Conservation (phyloP, 2,329 filamentous ascomycete genomes). For the Xylaria sp. region DNA sequence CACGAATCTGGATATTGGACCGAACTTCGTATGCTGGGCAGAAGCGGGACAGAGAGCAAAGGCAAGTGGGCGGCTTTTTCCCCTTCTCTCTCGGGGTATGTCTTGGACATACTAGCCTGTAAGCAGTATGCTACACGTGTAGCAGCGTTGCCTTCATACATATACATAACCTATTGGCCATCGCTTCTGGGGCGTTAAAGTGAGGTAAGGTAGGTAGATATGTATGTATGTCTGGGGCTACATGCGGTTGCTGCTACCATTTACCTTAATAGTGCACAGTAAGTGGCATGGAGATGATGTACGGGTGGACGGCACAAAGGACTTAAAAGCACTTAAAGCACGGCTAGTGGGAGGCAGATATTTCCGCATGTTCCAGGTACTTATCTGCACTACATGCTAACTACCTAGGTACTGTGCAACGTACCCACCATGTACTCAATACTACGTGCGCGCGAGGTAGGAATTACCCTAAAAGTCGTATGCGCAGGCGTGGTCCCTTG, state of each 20-base stretch:
- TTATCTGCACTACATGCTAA: neutral
- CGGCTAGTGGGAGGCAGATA: conserved; percentile 3
- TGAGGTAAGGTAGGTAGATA: too few relatives aligned
- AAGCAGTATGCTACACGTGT: neutral
- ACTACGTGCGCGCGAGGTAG: neutral
- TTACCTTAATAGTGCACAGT: neutral
- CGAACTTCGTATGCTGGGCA: neutral
- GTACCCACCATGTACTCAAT: neutral
- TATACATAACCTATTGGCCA: too few relatives aligned
- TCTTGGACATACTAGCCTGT: neutral
- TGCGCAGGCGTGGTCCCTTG: conserved; percentile 1
- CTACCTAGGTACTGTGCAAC: neutral
- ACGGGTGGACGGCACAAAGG: neutral
- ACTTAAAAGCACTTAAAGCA: neutral
- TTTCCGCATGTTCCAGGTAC: conserved; percentile 10
- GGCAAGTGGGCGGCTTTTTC: neutral
- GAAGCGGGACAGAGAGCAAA: neutral
- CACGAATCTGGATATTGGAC: conserved; percentile 6
- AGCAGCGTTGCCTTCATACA: too few relatives aligned
- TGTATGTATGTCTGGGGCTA: neutral
- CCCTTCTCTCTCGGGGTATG: neutral
- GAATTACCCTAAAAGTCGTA: neutral
- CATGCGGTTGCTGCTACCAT: neutral
- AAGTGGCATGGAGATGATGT: neutral
- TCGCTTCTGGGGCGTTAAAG: neutral